A percentile compares a stretch with the other conserved stretches of the same genome.
Conservation (phyloP, 140 eudicot species). For the Anethum foeniculum region DNA sequence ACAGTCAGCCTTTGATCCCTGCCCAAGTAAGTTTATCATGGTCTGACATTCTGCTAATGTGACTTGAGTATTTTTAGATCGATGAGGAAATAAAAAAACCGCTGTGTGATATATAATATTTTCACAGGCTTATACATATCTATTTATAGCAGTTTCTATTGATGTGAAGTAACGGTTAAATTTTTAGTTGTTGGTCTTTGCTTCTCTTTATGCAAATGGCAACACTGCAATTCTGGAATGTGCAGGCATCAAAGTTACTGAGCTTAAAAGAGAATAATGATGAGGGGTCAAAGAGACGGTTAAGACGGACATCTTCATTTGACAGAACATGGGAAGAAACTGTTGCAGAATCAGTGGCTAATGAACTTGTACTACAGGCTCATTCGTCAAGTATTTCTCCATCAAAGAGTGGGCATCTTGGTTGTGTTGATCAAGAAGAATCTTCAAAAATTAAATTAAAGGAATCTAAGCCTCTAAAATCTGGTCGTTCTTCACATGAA, state of each 20-base stretch:
- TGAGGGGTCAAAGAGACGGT: slow-evolving; percentile 42
- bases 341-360: slow-evolving; percentile 82
- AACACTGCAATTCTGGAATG: slow-evolving; percentile 8
- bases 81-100: not conserved
- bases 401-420: slow-evolving; percentile 34
- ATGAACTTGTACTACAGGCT: slow-evolving; percentile 69
- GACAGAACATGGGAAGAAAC: slow-evolving; percentile 79
- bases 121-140: not conserved
- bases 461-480: slow-evolving; percentile 53
- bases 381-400: slow-evolving; percentile 47
- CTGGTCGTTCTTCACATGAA: slow-evolving; percentile 86
- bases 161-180: not conserved
- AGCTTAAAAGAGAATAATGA: slow-evolving; percentile 35
- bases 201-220: slow-evolving; percentile 6
- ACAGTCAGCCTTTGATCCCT: slow-evolving; percentile 28
- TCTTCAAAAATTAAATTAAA: slow-evolving; percentile 40
- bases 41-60: not conserved
- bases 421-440: slow-evolving; percentile 57
- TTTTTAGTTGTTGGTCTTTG: not conserved
- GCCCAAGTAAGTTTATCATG: slow-evolving; percentile 50
- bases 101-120: not conserved
- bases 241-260: slow-evolving; percentile 56
- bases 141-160: not conserved
- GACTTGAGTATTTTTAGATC: not conserved
- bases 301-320: slow-evolving; percentile 66